Evolutionary conservation across 192 early-diverging fungal species (phyloP), one percentile per base, ranked within the genome.

Genomic region (Phlyctochytrium bullatum): DNA sequence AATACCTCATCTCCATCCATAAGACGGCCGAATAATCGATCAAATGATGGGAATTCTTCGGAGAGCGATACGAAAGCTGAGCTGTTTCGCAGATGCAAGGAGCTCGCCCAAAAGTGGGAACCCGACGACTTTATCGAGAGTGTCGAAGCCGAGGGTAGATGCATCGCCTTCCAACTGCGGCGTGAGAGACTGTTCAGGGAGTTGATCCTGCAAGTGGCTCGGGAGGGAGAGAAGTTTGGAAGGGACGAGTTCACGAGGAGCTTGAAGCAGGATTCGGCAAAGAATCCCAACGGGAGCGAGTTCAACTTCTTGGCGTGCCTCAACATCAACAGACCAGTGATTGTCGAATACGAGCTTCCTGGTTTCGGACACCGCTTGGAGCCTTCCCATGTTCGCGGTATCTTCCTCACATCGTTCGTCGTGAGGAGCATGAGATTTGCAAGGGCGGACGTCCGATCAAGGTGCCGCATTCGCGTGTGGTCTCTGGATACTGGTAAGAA

Each of bases 271-370:
- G 20, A 47, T 47, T 47, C 40, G 40, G 20, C 20, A 20, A 6
- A 20, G 40, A 47, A 47, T n/a, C n/a, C n/a, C 6, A 20, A 47
- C 10, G 10, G 6, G 40, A 47, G 20, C 40, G 20, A 47, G 20
- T 14, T 47, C 40, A 14, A 47, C 40, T 47, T 6, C 20, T 47
- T 47, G 20, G 20, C 40, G 10, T 47, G 40, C 6, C 40, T 14
- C 40, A 6, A 47, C 10, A 47, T 47, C 10, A 14, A 14, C 10
- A 47, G 20, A 47, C 6, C 40, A 47, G n/a, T 47, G 10, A 47
- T 47, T 47, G 40, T 47, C 40, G 40, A 47, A 47, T 47, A 47
- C 40, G 40, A 47, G 40, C 40, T 47, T 47, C 40, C 40, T 47
- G 40, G 40, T 14, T 47, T 47, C 20, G 40, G 40, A 20, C 40